phyloP scores from a whole-genome alignment of 2,329 filamentous ascomycete species.

The Epichloe sylvatica region DNA sequence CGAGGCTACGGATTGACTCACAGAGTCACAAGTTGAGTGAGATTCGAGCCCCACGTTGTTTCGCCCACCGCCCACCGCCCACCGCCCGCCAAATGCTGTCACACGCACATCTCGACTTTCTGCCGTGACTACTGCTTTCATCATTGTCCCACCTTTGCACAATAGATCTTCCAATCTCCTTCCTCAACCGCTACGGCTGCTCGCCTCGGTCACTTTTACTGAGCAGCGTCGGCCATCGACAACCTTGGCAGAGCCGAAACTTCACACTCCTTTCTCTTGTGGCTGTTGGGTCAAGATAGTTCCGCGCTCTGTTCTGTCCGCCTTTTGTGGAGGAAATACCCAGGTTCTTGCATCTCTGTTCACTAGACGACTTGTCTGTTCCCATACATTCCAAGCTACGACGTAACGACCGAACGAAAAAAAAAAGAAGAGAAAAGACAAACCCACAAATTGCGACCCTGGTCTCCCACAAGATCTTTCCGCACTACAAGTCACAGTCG shows the following conservation, averaged over 20 bases:
- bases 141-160: neutral
- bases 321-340: slow-evolving; percentile 3
- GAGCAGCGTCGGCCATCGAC: neutral
- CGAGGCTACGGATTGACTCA: too few species aligned
- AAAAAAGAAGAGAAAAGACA: neutral
- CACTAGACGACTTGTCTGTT: neutral
- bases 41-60: neutral
- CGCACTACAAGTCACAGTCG: neutral
- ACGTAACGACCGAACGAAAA: slow-evolving; percentile 1
- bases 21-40: too few species aligned
- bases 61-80: neutral
- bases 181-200: neutral
- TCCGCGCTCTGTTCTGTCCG: neutral
- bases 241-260: neutral
- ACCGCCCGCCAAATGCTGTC: slow-evolving; percentile 1
- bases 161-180: neutral
- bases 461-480: neutral
- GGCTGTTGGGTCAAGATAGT: neutral
- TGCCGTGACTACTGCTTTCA: neutral
- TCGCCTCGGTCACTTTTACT: neutral
- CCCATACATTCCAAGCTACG: neutral
- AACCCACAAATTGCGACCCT: neutral
- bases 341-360: neutral
- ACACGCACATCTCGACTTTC: neutral
- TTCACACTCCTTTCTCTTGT: neutral